Conservation (phyloP, 805 yeast genomes). For the Saccharomycopsis sp. region DNA sequence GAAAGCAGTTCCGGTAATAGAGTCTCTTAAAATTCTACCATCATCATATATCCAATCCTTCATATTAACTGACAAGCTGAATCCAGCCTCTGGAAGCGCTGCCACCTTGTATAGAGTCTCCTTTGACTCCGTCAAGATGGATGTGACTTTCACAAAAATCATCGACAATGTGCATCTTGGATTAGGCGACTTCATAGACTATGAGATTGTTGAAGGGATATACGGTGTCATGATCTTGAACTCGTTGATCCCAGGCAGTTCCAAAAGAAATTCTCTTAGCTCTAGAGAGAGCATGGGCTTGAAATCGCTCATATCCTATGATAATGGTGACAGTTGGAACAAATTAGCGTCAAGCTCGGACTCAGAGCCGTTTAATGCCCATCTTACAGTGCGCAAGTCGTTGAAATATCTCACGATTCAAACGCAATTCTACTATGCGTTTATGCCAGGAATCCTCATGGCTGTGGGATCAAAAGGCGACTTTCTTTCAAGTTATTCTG, state of each 20-base stretch:
- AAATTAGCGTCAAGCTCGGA: constrained; percentile 23
- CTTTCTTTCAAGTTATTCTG: constrained; percentile 23
- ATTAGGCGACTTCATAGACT: constrained; percentile 28
- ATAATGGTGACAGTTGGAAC: constrained; percentile 33
- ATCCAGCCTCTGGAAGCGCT: constrained; percentile 14
- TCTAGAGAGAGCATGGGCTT: constrained; percentile 19
- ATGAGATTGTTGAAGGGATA: constrained; percentile 36
- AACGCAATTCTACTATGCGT: constrained; percentile 30
- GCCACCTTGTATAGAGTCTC: constrained; percentile 36
- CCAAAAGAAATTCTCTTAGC: constrained; percentile 19
- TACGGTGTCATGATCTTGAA: constrained; percentile 59
- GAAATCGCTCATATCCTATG: constrained; percentile 31
- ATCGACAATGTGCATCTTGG: constrained; percentile 36
- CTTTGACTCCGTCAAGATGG: constrained; percentile 2
- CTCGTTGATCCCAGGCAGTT: constrained; percentile 20
- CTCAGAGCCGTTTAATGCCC: constrained; percentile 27
- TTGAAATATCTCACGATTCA: neutral
- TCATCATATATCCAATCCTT: constrained; percentile 31
- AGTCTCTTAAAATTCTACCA: neutral
- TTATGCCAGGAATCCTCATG: constrained; percentile 38
- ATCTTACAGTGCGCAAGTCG: constrained; percentile 30
- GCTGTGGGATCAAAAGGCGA: constrained; percentile 37
- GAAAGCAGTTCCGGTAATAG: neutral
- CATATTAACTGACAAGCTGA: constrained; percentile 29
- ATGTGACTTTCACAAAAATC: neutral